Evolutionary conservation across 2,329 filamentous ascomycete genomes (phyloP), one percentile per base, ranked within the genome.

Genomic region (Chaetomium olivaceum): DNA sequence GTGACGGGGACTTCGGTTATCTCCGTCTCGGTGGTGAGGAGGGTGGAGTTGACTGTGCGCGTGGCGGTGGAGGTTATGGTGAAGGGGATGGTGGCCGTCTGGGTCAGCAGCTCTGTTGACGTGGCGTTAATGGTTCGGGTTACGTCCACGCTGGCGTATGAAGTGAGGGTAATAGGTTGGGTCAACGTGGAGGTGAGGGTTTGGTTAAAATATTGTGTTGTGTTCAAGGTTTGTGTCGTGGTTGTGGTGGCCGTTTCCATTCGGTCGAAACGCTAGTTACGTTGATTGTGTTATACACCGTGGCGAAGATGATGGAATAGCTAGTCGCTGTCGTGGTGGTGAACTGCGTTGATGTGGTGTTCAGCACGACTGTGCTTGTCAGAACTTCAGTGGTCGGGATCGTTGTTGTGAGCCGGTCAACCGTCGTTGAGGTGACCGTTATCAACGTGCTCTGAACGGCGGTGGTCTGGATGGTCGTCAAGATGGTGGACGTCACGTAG

Each of bases 301-400:
- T 69, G 39, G 68, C 68, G 21, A 68, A 69, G 33, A 69, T 63
- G 48, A 69, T 69, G 46, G 65, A 66, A 55, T 59, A 69, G 19
- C 60, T 63, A 31, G 66, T 68, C 1, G 66, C 55, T 2, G 66
- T 69, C 3, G 63, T 68, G 23, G 63, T 64, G 39, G 58, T 60
- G 31, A 50, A 43, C 4, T 63, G 51, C 7, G 62, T 63, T 2
- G 66, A 68, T 3, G 68, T 69, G 4, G 64, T 63, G 57, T 68
- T 63, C 2, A 52, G 16, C 14, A 64, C 46, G 0, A 66, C 55
- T 6, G 62, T 68, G 58, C 39, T 60, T 29, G 67, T 69, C 21
- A 61, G 63, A 4, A 66, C 48, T 8, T 63, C 56, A 2, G 65
- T 67, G 29, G 43, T 61, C 0, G 64, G 59, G 43, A 66, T 51